phyloP scores from a whole-genome alignment of 441 rosid genomes.

The Croton setiger region DNA sequence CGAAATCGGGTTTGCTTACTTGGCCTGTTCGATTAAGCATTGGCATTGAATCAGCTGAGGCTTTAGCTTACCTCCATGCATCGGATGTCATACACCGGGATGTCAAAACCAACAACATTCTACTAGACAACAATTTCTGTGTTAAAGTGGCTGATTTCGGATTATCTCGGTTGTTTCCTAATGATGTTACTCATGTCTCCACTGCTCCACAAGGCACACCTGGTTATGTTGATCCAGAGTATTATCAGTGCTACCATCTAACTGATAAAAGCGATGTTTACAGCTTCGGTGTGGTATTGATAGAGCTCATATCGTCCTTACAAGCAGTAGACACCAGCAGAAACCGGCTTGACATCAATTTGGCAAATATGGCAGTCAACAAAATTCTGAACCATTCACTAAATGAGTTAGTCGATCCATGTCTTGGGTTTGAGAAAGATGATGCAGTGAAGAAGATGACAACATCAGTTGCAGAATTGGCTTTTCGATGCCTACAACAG shows the following conservation, averaged over 20 bases:
- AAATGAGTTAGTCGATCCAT: constrained; percentile 51
- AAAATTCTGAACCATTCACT: constrained; percentile 41
- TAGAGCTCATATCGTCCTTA: constrained; percentile 49
- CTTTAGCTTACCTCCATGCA: constrained; percentile 46
- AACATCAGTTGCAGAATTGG: constrained; percentile 48
- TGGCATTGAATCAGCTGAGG: constrained; percentile 57
- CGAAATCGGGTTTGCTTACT: constrained; percentile 32
- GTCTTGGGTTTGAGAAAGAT: constrained; percentile 45
- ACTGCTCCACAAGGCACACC: constrained; percentile 79
- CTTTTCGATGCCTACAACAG: constrained; percentile 55
- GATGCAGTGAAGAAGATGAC: constrained; percentile 29
- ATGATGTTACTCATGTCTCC: constrained; percentile 52
- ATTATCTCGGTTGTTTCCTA: constrained; percentile 54
- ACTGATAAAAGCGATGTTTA: constrained; percentile 72
- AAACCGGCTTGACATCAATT: constrained; percentile 44
- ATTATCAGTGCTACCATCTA: constrained; percentile 53
- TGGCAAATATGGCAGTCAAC: constrained; percentile 55
- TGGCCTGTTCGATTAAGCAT: constrained; percentile 56
- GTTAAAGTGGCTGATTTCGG: constrained; percentile 78
- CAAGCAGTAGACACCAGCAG: constrained; percentile 54
- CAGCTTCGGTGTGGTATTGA: constrained; percentile 60
- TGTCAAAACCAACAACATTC: constrained; percentile 61
- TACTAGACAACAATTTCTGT: constrained; percentile 41
- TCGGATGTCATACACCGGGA: constrained; percentile 60
- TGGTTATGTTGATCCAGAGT: constrained; percentile 70